Conservation (phyloP, 192 early-diverging fungal genomes). For the Diversispora epigaea region DNA sequence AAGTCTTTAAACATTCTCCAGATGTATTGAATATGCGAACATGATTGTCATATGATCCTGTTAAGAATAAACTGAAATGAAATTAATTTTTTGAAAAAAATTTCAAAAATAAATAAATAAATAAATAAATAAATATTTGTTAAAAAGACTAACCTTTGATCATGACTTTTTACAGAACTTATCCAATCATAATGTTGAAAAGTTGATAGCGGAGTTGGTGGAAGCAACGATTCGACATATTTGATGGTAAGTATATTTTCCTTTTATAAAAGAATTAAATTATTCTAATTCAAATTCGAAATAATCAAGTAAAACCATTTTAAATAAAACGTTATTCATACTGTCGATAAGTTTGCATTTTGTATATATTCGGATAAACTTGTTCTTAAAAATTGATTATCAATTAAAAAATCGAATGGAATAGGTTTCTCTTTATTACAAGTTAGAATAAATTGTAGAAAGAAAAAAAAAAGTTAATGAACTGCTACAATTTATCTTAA, state of each 20-base stretch:
- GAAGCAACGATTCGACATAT: conserved; percentile 90
- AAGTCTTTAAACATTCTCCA: conserved; percentile 63
- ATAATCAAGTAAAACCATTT: background rate
- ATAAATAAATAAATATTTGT: background rate
- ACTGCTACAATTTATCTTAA: no score
- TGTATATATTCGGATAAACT: conserved; percentile 75
- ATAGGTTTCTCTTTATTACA: conserved; percentile 62
- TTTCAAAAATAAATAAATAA: background rate
- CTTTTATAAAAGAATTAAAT: conserved; percentile 31
- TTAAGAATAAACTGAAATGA: conserved; percentile 55
- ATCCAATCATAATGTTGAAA: conserved; percentile 97
- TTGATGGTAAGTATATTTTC: conserved; percentile 87
- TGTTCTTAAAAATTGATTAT: conserved; percentile 85
- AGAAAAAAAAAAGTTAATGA: no score
- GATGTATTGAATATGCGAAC: conserved; percentile 82
- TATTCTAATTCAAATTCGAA: background rate
- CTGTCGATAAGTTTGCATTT: conserved; percentile 61
- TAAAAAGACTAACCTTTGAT: conserved; percentile 15
- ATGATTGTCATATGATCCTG: conserved; percentile 81
- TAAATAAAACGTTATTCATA: conserved; percentile 32
- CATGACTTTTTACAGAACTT: conserved; percentile 62
- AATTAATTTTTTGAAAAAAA: background rate
- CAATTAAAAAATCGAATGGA: conserved; percentile 92
- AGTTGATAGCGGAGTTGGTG: conserved; percentile 74
- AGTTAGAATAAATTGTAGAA: background rate